Evolutionary conservation across 2,329 filamentous ascomycete genomes (phyloP), one percentile per base, ranked within the genome.

Genomic region (Verticillium zaregamsianum): DNA sequence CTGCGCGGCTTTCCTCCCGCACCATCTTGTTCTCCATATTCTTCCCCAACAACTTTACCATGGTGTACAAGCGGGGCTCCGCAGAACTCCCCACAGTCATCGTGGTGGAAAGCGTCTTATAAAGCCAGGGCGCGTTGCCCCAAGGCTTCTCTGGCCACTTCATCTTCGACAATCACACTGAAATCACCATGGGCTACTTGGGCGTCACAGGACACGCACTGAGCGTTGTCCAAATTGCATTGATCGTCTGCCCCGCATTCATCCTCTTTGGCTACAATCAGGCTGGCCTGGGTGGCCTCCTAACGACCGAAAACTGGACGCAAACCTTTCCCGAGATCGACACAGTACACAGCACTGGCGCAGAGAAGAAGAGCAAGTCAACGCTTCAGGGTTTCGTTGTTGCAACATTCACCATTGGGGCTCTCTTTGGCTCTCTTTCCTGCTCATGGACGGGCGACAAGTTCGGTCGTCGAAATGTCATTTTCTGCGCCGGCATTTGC

Each of bases 391-490:
- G 75, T 14, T 70, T 74, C 33, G 71, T 76, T 15, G 71, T 76
- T 17, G 74, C 74, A 6, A 69, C 71, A 39, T 77, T 76, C 63
- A 71, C 73, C 14, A 66, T 77, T 25, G 76, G 76, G 5, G 75
- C 74, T 8, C 68, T 77, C 35, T 59, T 75, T 25, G 76, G 76
- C 35, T 61, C 74, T 6, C 68, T 78, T 5, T 70, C 70, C 11
- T 76, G 74, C 71, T 65, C 65, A 2, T 69, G 65, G 63, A 67
- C 66, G 23, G 83, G 82, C 57, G 80, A 86, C 60, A 72, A 73
- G 17, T 77, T 84, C 15, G 83, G 83, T 35, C 78, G 83, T 31
- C 76, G 78, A 55, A 76, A 75, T 64, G 80, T 80, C 5, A 82
- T 83, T 63, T 81, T 82, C 66, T 59, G 77, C 11, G 80, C 79